Conservation (phyloP, 768 basidiomycete genomes). For the Pholiota conissans region DNA sequence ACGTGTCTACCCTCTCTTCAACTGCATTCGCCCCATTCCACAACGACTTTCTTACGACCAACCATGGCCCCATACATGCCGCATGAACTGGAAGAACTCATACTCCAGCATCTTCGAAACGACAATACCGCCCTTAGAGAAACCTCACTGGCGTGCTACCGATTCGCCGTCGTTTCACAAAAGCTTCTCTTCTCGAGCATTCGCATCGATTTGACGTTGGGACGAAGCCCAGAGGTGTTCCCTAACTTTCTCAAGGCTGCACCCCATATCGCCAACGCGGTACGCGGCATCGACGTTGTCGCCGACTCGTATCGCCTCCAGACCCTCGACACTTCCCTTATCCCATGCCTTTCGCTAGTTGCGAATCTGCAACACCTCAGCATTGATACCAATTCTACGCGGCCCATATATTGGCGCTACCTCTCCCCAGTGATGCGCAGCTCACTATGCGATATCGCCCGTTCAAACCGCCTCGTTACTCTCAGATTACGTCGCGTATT, state of each 20-base stretch:
- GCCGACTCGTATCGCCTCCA: constrained; percentile 4
- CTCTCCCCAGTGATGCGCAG: not conserved
- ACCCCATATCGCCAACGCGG: not conserved
- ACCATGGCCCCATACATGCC: not conserved
- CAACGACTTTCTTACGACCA: not conserved
- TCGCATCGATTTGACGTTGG: not conserved
- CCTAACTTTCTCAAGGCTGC: not conserved
- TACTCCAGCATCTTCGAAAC: not conserved
- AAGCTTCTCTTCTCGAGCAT: not conserved
- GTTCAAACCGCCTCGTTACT: not conserved
- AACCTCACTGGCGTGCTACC: constrained; percentile 1
- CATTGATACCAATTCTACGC: not conserved
- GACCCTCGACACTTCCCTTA: not conserved
- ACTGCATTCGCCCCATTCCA: not conserved
- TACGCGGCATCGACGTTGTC: constrained; percentile 2
- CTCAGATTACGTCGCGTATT: constrained; percentile 3
- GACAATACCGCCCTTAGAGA: not conserved
- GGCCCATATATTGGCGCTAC: constrained; percentile 4
- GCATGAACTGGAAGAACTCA: constrained; percentile 1
- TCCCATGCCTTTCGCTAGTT: not conserved
- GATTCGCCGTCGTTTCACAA: not conserved
- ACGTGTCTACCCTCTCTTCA: not conserved
- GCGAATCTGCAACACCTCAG: not conserved
- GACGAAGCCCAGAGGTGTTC: not conserved
- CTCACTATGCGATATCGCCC: not conserved